phyloP scores from a whole-genome alignment of 768 basidiomycete species.

The Nidula microcarpa region DNA sequence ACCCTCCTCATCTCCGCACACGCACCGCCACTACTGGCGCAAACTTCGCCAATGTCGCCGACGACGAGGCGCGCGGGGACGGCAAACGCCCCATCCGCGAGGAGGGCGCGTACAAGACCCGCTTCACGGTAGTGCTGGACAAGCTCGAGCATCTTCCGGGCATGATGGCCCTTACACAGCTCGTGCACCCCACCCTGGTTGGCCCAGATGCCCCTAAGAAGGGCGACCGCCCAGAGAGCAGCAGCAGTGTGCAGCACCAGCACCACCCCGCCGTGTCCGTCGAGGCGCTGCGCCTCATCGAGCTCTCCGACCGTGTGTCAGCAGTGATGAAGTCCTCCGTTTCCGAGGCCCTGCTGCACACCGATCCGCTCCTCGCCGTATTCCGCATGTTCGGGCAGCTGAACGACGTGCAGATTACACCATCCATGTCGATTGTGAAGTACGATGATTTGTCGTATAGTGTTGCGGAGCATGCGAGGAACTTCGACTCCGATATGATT shows the following conservation, averaged over 20 bases:
- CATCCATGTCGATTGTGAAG: conserved; percentile 71
- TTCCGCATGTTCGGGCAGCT: conserved; percentile 77
- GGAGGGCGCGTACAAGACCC: conserved; percentile 37
- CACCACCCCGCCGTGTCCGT: conserved; percentile 31
- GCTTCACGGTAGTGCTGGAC: conserved; percentile 86
- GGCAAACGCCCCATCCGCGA: conserved; percentile 5
- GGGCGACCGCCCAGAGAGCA: not conserved
- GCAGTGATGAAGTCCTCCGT: conserved; percentile 82
- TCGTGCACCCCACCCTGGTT: conserved; percentile 47
- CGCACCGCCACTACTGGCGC: conserved; percentile 44
- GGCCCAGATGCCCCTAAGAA: not conserved
- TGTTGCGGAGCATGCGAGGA: conserved; percentile 65
- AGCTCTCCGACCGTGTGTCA: conserved; percentile 81
- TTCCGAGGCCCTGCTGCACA: conserved; percentile 63
- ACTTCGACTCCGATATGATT: conserved; percentile 65
- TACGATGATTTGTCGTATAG: conserved; percentile 69
- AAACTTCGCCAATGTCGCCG: conserved; percentile 43
- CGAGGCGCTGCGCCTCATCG: conserved; percentile 84
- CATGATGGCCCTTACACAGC: conserved; percentile 86
- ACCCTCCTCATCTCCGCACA: conserved; percentile 58
- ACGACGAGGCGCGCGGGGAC: conserved; percentile 23
- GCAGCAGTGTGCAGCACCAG: not conserved
- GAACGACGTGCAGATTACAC: conserved; percentile 59
- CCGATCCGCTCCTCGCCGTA: conserved; percentile 70
- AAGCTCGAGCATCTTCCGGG: conserved; percentile 86